A percentile compares a stretch with the other conserved stretches of the same genome.
These are phyloP conservation scores for Seiridium unicorne DNA, from an alignment of 2,329 filamentous ascomycete species.

Conservation along the genomic window DNA sequence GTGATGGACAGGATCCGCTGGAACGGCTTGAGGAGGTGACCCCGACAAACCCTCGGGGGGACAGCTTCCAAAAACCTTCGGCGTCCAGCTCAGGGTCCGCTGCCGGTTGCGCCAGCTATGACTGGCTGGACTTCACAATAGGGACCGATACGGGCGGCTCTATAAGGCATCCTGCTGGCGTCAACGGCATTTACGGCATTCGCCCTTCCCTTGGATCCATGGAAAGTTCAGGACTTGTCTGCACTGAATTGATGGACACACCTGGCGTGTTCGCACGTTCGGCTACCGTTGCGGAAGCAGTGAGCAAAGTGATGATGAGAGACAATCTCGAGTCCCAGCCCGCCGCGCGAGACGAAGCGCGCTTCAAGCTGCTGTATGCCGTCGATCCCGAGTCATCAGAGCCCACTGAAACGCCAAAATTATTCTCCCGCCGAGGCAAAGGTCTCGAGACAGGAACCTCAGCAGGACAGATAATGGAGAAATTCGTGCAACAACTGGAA, in stretches of 20 bases:
- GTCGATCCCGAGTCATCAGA: conserved; percentile 7
- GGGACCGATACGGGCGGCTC: conserved; percentile 19
- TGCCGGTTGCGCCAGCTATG: conserved; percentile 13
- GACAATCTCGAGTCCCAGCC: not conserved
- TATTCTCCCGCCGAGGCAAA: conserved; percentile 7
- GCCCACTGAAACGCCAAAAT: conserved; percentile 9
- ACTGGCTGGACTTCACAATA: conserved; percentile 18
- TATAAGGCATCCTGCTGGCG: conserved; percentile 15
- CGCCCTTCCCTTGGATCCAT: conserved; percentile 11
- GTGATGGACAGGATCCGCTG: conserved; percentile 17
- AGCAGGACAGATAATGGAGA: conserved; percentile 9
- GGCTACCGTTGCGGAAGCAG: conserved; percentile 6
- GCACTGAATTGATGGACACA: conserved; percentile 9
- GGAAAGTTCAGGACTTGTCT: conserved; percentile 9
- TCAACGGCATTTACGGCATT: conserved; percentile 17
- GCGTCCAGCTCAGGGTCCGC: conserved; percentile 16
- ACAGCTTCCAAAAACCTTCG: conserved; percentile 15
- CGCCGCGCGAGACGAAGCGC: not conserved
- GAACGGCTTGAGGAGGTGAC: conserved; percentile 16
- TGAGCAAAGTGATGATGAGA: conserved; percentile 8
- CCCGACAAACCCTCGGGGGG: conserved; percentile 17
- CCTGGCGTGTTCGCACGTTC: conserved; percentile 17
- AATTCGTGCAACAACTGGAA: conserved; percentile 12
- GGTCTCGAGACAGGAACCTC: not conserved
- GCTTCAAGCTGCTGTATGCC: conserved; percentile 14